Conservation (phyloP, 73 alveolate species). For the Paramecium sexaurelia region DNA sequence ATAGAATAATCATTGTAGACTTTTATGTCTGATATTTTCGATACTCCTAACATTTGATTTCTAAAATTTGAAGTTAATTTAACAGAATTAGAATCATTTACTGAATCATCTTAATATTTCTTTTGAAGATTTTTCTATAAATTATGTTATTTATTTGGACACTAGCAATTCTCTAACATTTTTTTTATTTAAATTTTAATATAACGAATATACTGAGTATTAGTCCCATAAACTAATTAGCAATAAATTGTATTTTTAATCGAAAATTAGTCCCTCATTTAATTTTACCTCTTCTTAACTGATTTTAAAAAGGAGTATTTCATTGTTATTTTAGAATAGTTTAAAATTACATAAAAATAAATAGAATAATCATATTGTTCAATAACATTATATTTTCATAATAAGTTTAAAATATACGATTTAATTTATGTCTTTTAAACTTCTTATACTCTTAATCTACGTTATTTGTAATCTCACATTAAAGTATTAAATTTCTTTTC, state of each 20-base stretch:
- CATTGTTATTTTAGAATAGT: no score
- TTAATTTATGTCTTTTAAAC: no score
- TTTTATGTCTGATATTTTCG: conserved; percentile 9
- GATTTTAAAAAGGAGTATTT: no score
- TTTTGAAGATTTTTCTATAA: background rate
- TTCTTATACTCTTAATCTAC: no score
- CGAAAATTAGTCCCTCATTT: background rate
- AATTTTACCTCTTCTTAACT: background rate
- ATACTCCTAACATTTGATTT: background rate
- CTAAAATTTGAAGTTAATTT: background rate
- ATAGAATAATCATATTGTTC: no score
- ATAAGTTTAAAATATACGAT: no score
- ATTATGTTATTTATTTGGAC: background rate
- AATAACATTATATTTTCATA: no score
- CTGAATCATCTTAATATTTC: background rate
- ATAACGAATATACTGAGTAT: background rate
- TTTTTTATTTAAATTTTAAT: background rate
- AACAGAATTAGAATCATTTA: background rate
- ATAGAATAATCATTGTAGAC: background rate
- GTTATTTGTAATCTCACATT: no score
- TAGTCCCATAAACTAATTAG: background rate
- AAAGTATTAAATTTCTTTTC: no score
- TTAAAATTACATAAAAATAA: no score
- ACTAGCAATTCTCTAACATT: background rate
- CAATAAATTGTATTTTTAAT: background rate